Percentiles rank a stretch among this genome's conserved stretches.
These are phyloP conservation scores for Myxozyma monticola DNA, from an alignment of 805 yeast genomes.

Conservation along the genomic window DNA sequence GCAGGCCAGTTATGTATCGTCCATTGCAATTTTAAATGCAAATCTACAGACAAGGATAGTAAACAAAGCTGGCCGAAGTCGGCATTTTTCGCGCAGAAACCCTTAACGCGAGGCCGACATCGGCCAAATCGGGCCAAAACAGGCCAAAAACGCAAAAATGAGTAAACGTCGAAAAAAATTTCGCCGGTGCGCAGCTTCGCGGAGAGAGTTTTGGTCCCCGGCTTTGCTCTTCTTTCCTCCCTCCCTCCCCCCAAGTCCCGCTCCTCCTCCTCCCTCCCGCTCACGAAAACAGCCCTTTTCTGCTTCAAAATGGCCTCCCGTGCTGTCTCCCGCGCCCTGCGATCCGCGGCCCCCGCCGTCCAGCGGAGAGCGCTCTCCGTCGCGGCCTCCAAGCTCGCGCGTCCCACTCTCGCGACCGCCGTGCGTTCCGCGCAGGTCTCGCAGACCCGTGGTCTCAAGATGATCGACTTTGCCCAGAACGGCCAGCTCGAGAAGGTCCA, in stretches of 20 bases:
- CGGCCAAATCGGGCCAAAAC: no score
- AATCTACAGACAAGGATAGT: no score
- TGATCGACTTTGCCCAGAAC: conserved; percentile 79
- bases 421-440: conserved; percentile 47
- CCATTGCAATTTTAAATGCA: no score
- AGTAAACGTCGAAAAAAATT: no score
- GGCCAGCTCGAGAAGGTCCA: conserved; percentile 94
- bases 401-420: conserved; percentile 53
- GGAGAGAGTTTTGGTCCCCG: conserved; percentile 2
- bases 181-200: no score
- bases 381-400: conserved; percentile 34
- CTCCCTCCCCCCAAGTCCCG: neutral
- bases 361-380: conserved; percentile 64
- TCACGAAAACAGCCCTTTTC: neutral
- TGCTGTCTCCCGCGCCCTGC: conserved; percentile 52
- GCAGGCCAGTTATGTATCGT: no score
- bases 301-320: conserved; percentile 43
- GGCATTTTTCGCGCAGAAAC: no score
- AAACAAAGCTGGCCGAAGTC: no score
- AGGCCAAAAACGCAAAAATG: no score
- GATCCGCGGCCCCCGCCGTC: conserved; percentile 41
- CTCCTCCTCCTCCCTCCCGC: conserved; percentile 6
- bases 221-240: neutral
- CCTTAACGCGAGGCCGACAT: no score
- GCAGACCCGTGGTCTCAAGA: conserved; percentile 86